phyloP scores from a whole-genome alignment of 768 basidiomycete genomes.

The Piloderma croceum region DNA sequence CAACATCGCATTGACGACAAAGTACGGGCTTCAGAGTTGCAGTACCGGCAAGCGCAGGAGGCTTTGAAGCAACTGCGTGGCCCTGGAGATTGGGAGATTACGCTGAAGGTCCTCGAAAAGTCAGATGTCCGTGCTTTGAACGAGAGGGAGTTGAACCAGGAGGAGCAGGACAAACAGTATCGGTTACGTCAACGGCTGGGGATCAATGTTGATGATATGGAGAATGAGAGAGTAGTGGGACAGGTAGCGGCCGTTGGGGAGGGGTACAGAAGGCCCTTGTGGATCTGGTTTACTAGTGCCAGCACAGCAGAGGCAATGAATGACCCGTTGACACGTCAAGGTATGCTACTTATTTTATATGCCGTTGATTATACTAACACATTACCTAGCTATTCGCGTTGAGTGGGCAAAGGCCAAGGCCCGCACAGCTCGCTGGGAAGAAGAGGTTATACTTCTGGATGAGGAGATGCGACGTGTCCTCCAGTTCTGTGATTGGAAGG shows the following conservation, averaged over 20 bases:
- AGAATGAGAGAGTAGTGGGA: no score
- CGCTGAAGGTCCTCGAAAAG: constrained; percentile 8
- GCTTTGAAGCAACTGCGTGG: constrained; percentile 13
- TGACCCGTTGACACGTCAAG: no score
- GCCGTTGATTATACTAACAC: neutral
- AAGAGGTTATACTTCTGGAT: constrained; percentile 8
- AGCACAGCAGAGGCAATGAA: no score
- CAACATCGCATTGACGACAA: constrained; percentile 13
- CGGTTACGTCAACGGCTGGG: neutral
- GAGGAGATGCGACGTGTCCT: constrained; percentile 9
- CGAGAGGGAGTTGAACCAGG: constrained; percentile 12
- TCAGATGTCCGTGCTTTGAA: constrained; percentile 11
- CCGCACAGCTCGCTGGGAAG: constrained; percentile 5
- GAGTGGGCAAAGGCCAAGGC: constrained; percentile 12
- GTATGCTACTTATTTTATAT: no score
- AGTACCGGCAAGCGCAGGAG: constrained; percentile 14
- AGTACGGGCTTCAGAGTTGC: constrained; percentile 9
- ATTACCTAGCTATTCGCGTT: constrained; percentile 5
- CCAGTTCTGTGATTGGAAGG: constrained; percentile 1
- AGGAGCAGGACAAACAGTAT: constrained; percentile 10
- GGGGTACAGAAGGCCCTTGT: no score
- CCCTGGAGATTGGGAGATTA: constrained; percentile 12
- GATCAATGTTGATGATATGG: neutral
- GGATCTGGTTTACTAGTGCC: no score
- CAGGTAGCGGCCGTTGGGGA: no score